These are phyloP conservation scores for Barbarea vulgaris DNA, from an alignment of 345 rosid species.

Conservation along the genomic window DNA sequence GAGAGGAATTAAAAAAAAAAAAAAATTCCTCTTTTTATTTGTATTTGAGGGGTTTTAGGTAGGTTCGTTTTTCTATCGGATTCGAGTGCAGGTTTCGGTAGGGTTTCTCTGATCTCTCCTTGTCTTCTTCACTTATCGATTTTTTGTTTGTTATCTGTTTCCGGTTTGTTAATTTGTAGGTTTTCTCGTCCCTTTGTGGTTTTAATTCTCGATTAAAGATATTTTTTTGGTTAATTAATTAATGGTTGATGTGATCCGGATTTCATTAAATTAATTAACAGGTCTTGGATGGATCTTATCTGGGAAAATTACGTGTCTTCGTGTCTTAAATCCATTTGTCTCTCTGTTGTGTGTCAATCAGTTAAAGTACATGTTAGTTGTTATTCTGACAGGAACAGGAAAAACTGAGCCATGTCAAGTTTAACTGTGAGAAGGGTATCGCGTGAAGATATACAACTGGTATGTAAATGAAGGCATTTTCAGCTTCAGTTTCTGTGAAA, in stretches of 20 bases:
- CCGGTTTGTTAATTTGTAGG: background rate
- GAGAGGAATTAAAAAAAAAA: no score
- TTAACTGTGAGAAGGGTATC: constrained; percentile 24
- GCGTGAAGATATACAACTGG: constrained; percentile 52
- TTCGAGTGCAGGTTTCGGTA: background rate
- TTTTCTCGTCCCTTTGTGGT: background rate
- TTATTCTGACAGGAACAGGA: background rate
- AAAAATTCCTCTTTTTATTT: no score
- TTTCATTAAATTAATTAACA: background rate
- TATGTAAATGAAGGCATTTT: constrained; percentile 18
- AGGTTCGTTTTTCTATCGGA: background rate
- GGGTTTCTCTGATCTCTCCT: background rate
- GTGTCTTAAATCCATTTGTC: background rate
- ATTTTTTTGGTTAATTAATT: background rate
- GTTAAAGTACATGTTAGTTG: background rate
- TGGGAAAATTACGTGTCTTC: background rate
- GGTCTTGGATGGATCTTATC: background rate
- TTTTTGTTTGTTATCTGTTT: no score
- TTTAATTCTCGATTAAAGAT: background rate
- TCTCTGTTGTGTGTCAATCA: no score
- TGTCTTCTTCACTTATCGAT: background rate
- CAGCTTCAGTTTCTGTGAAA: background rate
- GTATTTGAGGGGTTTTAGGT: background rate
- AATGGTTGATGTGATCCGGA: background rate
- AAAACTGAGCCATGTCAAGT: constrained; percentile 4